Evolutionary conservation across 495 filamentous ascomycete species (phyloP).

Genomic region (Neurospora sublineolata): DNA sequence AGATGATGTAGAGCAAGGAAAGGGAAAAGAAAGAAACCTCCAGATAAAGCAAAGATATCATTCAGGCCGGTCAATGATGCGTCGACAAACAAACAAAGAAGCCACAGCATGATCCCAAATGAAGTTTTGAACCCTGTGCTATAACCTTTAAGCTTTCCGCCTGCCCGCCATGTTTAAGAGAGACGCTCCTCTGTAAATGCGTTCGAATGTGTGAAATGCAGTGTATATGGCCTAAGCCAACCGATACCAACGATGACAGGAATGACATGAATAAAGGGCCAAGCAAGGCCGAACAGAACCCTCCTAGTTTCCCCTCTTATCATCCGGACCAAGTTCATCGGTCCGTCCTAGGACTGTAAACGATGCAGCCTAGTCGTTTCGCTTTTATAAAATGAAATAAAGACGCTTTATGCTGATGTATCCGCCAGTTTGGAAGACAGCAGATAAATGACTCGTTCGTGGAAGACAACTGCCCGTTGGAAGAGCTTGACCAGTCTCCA

Average conservation of each 20-base stretch:
- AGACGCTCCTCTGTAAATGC: constrained; percentile 14
- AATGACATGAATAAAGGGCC: neutral
- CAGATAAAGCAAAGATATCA: constrained; percentile 6
- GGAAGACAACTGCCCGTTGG: neutral
- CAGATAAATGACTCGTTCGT: neutral
- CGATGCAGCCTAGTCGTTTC: neutral
- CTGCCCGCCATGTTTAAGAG: constrained; percentile 1
- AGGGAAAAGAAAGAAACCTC: neutral
- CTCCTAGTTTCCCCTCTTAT: neutral
- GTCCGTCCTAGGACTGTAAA: neutral
- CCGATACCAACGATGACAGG: neutral
- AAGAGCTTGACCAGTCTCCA: neutral
- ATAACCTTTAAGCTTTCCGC: constrained; percentile 1
- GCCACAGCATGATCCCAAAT: neutral
- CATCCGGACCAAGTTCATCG: neutral
- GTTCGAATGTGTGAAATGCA: constrained; percentile 11
- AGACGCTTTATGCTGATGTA: neutral
- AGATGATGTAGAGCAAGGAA: neutral
- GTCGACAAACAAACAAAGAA: constrained; percentile 1
- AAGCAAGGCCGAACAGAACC: neutral
- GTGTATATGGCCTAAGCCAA: constrained; percentile 1
- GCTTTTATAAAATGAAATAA: neutral
- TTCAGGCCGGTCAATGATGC: constrained; percentile 8
- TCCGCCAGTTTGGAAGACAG: neutral
- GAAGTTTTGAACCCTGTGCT: neutral